phyloP scores from a whole-genome alignment of 2,329 filamentous ascomycete species.

The Colletotrichum chlorophyti region DNA sequence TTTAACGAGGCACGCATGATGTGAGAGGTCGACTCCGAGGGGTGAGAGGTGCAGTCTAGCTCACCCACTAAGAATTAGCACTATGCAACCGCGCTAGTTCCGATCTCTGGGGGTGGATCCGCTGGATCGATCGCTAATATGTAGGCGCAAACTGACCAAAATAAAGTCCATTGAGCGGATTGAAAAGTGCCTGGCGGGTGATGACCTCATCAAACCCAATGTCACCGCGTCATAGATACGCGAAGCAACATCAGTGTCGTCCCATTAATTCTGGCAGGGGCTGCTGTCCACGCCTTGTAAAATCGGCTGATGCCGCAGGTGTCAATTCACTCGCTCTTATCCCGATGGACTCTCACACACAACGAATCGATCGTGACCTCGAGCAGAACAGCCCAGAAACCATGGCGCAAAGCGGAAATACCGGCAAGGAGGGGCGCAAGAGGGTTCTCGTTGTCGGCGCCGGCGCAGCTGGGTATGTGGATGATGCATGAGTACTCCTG shows the following conservation, averaged over 20 bases:
- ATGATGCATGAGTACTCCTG: neutral
- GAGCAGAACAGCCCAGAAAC: slow-evolving; percentile 13
- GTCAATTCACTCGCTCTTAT: neutral
- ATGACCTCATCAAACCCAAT: slow-evolving; percentile 21
- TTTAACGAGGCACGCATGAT: too few species aligned
- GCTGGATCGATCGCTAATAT: slow-evolving; percentile 17
- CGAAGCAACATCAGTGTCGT: neutral
- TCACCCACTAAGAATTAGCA: neutral
- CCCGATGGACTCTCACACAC: slow-evolving; percentile 1
- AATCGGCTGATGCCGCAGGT: too few species aligned
- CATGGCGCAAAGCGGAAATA: slow-evolving; percentile 23
- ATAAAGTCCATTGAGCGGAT: neutral
- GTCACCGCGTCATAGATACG: slow-evolving; percentile 28
- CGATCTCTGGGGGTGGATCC: slow-evolving; percentile 17
- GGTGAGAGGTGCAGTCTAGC: neutral
- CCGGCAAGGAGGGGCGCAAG: slow-evolving; percentile 32
- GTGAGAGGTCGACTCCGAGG: neutral
- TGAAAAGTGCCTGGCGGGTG: slow-evolving; percentile 2
- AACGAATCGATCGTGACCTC: slow-evolving; percentile 14
- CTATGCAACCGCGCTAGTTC: slow-evolving; percentile 16
- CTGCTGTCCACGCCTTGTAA: neutral
- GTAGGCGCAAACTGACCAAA: neutral
- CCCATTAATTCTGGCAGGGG: slow-evolving; percentile 1
- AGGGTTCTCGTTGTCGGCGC: slow-evolving; percentile 48
- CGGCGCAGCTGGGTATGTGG: slow-evolving; percentile 44